Percentiles rank a stretch among this genome's conserved stretches.
Conservation (phyloP, 2,329 filamentous ascomycete species). For the Blastomyces silverae region DNA sequence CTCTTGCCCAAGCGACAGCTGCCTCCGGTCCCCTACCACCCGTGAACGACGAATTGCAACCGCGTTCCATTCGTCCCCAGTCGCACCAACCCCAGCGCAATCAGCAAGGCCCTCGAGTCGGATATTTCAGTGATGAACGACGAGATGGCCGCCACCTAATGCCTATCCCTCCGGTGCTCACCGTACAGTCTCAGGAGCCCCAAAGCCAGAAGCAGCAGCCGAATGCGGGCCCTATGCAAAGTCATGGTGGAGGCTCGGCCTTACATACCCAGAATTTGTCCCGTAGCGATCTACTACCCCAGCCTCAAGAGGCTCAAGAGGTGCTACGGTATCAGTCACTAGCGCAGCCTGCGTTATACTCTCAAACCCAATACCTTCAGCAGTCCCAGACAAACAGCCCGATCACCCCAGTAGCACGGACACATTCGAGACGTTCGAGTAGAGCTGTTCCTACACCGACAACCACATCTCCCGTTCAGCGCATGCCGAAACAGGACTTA, state of each 20-base stretch:
- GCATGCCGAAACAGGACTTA: constrained; percentile 16
- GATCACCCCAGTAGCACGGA: constrained; percentile 13
- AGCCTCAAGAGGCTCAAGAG: constrained; percentile 15
- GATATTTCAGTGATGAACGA: constrained; percentile 41
- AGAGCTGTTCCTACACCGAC: constrained; percentile 17
- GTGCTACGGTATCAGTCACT: constrained; percentile 15
- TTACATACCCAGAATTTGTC: constrained; percentile 12
- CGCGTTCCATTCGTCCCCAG: constrained; percentile 30
- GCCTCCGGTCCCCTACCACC: constrained; percentile 25
- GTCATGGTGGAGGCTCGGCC: background rate
- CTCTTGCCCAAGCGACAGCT: constrained; percentile 36
- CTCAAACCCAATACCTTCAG: constrained; percentile 32
- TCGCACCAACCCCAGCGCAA: constrained; percentile 29
- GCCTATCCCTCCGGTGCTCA: constrained; percentile 12
- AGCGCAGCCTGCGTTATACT: constrained; percentile 17
- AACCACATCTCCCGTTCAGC: constrained; percentile 18
- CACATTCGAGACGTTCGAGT: constrained; percentile 21
- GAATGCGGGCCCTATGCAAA: constrained; percentile 7
- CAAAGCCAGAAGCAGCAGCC: constrained; percentile 15
- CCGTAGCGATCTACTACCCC: constrained; percentile 7
- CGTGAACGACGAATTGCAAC: constrained; percentile 32
- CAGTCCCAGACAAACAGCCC: constrained; percentile 15
- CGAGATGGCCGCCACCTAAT: constrained; percentile 27
- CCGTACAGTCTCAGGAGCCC: constrained; percentile 15
- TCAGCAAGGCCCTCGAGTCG: constrained; percentile 38